Base-by-base conservation (phyloP, 2,329 filamentous ascomycete genomes). In the Chaetomium sp. region DNA sequence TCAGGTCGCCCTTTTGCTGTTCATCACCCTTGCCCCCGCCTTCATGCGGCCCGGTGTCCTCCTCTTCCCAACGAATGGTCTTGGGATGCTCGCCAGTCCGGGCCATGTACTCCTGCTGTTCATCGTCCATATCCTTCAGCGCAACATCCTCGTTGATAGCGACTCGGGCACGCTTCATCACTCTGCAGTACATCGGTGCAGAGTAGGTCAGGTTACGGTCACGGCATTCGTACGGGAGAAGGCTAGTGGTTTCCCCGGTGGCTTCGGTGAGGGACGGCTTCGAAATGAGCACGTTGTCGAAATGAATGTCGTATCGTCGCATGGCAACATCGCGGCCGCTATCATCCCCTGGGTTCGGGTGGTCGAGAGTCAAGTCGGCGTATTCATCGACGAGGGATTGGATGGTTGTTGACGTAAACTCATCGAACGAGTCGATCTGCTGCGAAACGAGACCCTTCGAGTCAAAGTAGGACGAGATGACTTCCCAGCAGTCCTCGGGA, bases 381-480 rank as follows among this genome's bases (percentile, higher is more conserved):
- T 96, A 92, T 71, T 97, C 94, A 66, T 91, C 86, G 57, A 99
- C 88, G 58, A 99, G 84, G 66, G 96, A 89, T 68, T 97, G 91
- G 73, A 99, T 92, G 0, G 91, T 96, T 27, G 89, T 91, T 58
- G 87, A 86, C 55, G 94, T 91, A 68, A 99, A 99, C 70, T 97
- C 91, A 74, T 99, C 91, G 74, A 96, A 99, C 0, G 95, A 99
- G 71, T 97, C 92, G 60, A 97, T 86, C 76, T 99, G 94, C 74
- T 99, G 92, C 12, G 94, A 96, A 27, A 96, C 94, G 36, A 99
- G 81, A 67, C 94, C 92, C 74, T 97, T 99, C 60, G 85, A 82
- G 65, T 96, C 90, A 75, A 99, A 99, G 78, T 96, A 97, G 8
- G 94, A 88, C 55, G 89, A 91, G 70, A 99, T 97, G 68, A 97